phyloP scores from a whole-genome alignment of 2,329 filamentous ascomycete genomes.

The Neonectria coccinea region DNA sequence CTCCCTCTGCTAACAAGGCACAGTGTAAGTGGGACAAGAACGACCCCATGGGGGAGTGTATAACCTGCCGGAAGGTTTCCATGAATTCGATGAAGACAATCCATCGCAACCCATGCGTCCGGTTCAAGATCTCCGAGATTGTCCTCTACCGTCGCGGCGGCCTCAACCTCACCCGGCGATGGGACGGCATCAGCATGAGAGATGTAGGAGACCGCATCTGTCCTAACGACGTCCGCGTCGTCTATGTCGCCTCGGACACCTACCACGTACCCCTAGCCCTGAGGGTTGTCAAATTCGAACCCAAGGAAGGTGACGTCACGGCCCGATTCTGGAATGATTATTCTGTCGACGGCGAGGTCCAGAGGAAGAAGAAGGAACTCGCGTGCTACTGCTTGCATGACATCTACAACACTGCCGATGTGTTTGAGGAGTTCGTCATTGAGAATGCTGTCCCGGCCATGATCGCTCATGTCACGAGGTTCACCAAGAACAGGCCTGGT shows the following conservation, averaged over 20 bases:
- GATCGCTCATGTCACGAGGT: conserved; percentile 38
- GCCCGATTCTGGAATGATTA: conserved; percentile 54
- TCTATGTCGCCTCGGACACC: conserved; percentile 55
- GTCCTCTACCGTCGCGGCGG: conserved; percentile 57
- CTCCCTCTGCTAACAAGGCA: conserved; percentile 15
- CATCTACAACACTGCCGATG: conserved; percentile 49
- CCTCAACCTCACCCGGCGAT: conserved; percentile 58
- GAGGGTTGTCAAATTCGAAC: conserved; percentile 56
- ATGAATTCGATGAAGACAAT: conserved; percentile 60
- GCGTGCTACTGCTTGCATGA: conserved; percentile 56
- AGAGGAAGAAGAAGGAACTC: conserved; percentile 48
- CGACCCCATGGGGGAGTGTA: conserved; percentile 52
- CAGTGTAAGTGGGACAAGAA: conserved; percentile 54
- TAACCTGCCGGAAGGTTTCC: conserved; percentile 54
- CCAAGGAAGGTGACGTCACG: conserved; percentile 52
- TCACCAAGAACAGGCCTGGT: not conserved
- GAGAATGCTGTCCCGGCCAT: conserved; percentile 45
- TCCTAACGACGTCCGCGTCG: conserved; percentile 42
- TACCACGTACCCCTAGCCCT: conserved; percentile 53
- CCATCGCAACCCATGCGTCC: conserved; percentile 58
- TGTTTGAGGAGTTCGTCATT: conserved; percentile 53
- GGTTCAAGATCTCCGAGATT: conserved; percentile 57
- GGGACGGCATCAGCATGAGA: conserved; percentile 54
- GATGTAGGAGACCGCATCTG: conserved; percentile 54
- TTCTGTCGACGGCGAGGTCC: conserved; percentile 32